Evolutionary conservation across 2,329 filamentous ascomycete genomes (phyloP).

Genomic region (Rhinocladiella mackenziei): DNA sequence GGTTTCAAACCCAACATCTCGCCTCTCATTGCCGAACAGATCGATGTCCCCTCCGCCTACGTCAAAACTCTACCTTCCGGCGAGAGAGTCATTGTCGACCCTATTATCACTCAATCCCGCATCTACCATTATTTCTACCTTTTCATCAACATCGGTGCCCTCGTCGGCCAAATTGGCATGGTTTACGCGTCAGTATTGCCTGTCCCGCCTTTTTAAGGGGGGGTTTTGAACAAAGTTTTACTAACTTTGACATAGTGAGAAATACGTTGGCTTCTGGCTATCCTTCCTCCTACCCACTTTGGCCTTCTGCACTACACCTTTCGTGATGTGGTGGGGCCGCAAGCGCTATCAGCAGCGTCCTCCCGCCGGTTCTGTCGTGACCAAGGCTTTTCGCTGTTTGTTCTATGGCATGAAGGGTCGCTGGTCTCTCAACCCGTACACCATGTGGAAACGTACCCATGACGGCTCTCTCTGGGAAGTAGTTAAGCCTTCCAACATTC

Average conservation of each 20-base stretch:
- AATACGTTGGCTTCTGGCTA: constrained; percentile 72
- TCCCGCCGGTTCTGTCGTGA: constrained; percentile 67
- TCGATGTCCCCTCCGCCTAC: constrained; percentile 55
- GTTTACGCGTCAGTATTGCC: constrained; percentile 45
- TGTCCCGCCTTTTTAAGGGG: background rate
- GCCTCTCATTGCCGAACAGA: constrained; percentile 66
- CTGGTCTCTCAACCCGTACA: constrained; percentile 55
- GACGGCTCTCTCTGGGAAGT: constrained; percentile 61
- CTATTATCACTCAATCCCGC: constrained; percentile 61
- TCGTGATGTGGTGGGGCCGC: constrained; percentile 57
- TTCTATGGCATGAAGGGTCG: constrained; percentile 50
- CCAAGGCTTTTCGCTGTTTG: constrained; percentile 62
- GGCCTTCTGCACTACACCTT: constrained; percentile 59
- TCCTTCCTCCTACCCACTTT: constrained; percentile 65
- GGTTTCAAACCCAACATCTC: constrained; percentile 79
- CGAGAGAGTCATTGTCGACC: constrained; percentile 66
- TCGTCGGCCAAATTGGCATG: constrained; percentile 60
- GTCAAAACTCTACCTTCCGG: constrained; percentile 55
- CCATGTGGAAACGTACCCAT: constrained; percentile 44
- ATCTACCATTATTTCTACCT: constrained; percentile 69
- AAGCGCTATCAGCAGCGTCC: constrained; percentile 61
- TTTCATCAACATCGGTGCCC: constrained; percentile 63
- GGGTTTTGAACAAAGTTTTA: constrained; percentile 35
- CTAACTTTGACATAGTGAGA: constrained; percentile 50
- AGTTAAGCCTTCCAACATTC: constrained; percentile 63